Evolutionary conservation across 495 filamentous ascomycete genomes (phyloP), one percentile per base, ranked within the genome.

Genomic region (Echria macrotheca): DNA sequence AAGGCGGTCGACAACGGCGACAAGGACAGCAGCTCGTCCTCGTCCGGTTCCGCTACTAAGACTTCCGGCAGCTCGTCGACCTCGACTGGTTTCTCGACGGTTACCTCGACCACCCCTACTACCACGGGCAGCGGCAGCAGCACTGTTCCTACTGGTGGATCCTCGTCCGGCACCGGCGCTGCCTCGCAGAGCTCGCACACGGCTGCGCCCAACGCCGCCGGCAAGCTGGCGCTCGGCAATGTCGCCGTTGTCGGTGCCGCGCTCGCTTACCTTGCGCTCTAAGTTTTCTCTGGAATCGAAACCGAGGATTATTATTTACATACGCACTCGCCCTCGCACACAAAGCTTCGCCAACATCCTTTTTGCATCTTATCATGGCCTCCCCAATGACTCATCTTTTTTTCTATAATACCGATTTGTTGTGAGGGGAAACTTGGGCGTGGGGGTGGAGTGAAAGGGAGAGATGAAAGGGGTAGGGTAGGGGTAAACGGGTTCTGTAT

Each of bases 1-100:
- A 71, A 88, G 56, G 82, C 79, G 61, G 72, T 77, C 6, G 83
- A 79, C 36, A 65, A 83, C 56, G 80, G 78, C 57, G 14, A 31
- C 33, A 46, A 15, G 40, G 42, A 50, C 39, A 61, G 52, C 50
- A 55, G 59, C 48, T 54, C 56, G 48, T n/a, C n/a, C n/a, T n/a
- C n/a, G n/a, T n/a, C n/a, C n/a, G n/a, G n/a, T n/a, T 33, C 54
- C 28, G 35, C 53, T 18, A 32, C 59, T 21, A 50, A 57, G 38
- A 38, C 55, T 18, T 60, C 57, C 29, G 8, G 42, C 42, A 23
- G 42, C 33, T 44, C 41, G 6, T 41, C 47, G 10, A 18, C 45
- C 22, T 17, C 44, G 9, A 33, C 43, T 31, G 35, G 21, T 22
- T 43, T 48, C 25, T 36, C 58, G 36, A 57, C 47, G 22, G 42